Conservation (phyloP, 768 basidiomycete species). For the Psilocybe tampanensis region DNA sequence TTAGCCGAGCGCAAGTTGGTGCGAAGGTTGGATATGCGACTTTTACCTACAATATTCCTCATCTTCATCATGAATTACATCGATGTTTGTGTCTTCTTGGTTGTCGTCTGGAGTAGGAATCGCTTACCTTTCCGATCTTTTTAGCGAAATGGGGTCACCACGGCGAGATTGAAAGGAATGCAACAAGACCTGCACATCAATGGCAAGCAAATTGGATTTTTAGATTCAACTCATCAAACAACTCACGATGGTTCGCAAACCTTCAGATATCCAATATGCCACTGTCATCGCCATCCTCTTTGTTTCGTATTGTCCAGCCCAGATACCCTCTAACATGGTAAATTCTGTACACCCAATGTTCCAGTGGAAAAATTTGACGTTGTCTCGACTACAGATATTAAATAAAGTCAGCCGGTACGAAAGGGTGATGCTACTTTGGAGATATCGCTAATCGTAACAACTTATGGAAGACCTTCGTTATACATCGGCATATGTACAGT, state of each 20-base stretch:
- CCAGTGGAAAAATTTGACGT: neutral
- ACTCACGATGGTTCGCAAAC: neutral
- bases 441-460: neutral
- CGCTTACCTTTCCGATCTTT: neutral
- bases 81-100: constrained; percentile 43
- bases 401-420: constrained; percentile 55
- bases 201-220: constrained; percentile 28
- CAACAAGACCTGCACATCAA: constrained; percentile 49
- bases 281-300: constrained; percentile 26
- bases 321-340: constrained; percentile 72
- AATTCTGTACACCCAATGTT: neutral
- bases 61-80: constrained; percentile 73
- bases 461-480: constrained; percentile 50
- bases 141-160: constrained; percentile 52
- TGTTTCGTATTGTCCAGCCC: constrained; percentile 63
- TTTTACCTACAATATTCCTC: constrained; percentile 58
- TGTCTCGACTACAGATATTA: constrained; percentile 40
- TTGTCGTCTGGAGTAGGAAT: neutral
- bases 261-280: constrained; percentile 31
- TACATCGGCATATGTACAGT: constrained; percentile 65
- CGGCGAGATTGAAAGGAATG: constrained; percentile 52
- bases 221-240: neutral
- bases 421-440: no score
- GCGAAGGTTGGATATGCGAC: constrained; percentile 54
- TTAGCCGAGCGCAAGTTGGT: constrained; percentile 47